phyloP scores from a whole-genome alignment of 73 alveolate species.

The Paraurostyla sp. region DNA sequence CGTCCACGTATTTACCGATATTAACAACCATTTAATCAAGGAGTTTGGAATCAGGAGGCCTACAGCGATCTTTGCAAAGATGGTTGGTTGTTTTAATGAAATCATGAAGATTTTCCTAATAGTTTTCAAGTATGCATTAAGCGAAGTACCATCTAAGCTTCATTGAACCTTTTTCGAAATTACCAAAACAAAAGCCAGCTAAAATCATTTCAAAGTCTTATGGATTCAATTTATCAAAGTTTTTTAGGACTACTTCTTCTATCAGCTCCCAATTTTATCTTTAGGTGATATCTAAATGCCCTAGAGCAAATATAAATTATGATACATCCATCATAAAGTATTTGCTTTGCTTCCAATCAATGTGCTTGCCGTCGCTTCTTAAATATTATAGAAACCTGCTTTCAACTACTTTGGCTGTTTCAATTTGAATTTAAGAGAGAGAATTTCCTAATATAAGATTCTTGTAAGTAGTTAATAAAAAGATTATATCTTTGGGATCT shows the following conservation, averaged over 20 bases:
- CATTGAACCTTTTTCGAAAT: constrained; percentile 25
- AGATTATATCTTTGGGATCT: too few relatives aligned
- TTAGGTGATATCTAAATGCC: background rate
- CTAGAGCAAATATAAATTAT: background rate
- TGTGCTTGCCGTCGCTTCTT: too few relatives aligned
- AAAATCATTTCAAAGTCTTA: constrained; percentile 1
- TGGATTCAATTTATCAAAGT: background rate
- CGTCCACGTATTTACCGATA: background rate
- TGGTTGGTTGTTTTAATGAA: background rate
- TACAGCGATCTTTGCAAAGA: background rate
- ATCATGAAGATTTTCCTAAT: background rate
- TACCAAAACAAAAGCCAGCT: background rate
- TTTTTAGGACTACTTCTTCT: background rate
- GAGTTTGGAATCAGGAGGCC: background rate
- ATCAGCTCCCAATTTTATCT: background rate
- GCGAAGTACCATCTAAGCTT: background rate
- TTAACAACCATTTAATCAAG: background rate
- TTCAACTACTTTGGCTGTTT: background rate
- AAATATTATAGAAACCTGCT: background rate
- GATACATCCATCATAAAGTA: background rate
- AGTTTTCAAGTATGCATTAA: background rate
- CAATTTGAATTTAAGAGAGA: too few relatives aligned
- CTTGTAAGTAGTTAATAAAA: too few relatives aligned
- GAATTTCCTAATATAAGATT: too few relatives aligned
- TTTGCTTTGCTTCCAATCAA: background rate